Conservation (phyloP, 1,284 basidiomycete species). For the Stygiomarasmius scandens region DNA sequence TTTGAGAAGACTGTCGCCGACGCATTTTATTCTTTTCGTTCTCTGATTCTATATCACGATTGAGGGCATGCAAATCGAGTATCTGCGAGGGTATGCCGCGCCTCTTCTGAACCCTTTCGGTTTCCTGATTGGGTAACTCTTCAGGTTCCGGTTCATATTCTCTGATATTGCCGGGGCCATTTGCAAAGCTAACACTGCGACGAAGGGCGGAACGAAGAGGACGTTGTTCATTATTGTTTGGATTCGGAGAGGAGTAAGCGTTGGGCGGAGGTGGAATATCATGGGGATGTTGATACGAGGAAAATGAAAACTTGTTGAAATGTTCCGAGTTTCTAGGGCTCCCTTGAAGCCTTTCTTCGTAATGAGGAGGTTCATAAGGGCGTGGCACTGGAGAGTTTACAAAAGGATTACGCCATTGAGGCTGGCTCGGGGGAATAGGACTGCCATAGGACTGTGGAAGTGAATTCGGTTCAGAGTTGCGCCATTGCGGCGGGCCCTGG, state of each 20-base stretch:
- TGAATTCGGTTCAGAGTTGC: not conserved
- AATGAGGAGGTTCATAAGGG: conserved; percentile 14
- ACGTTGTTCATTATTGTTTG: conserved; percentile 12
- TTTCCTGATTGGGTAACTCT: conserved; percentile 26
- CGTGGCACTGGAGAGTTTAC: not conserved
- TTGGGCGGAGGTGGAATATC: conserved; percentile 55
- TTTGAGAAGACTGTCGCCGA: conserved; percentile 5
- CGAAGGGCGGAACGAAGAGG: conserved; percentile 27
- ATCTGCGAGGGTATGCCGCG: conserved; percentile 50
- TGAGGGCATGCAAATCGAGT: conserved; percentile 55
- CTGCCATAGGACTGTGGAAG: not conserved
- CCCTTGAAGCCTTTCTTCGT: not conserved
- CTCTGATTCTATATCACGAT: conserved; percentile 28
- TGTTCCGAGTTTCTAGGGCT: conserved; percentile 17
- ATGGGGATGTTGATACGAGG: conserved; percentile 61
- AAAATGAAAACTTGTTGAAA: conserved; percentile 44
- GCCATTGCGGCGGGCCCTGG: conserved; percentile 2
- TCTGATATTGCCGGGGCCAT: conserved; percentile 23
- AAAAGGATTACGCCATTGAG: conserved; percentile 8
- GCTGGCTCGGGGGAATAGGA: not conserved
- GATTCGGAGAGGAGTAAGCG: conserved; percentile 34
- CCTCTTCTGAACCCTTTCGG: conserved; percentile 38
- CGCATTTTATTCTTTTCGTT: conserved; percentile 22
- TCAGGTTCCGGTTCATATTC: conserved; percentile 27
- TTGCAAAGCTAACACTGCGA: conserved; percentile 35